Conservation (phyloP, 139 green algal genomes). For the Chlamydomonas sp. region DNA sequence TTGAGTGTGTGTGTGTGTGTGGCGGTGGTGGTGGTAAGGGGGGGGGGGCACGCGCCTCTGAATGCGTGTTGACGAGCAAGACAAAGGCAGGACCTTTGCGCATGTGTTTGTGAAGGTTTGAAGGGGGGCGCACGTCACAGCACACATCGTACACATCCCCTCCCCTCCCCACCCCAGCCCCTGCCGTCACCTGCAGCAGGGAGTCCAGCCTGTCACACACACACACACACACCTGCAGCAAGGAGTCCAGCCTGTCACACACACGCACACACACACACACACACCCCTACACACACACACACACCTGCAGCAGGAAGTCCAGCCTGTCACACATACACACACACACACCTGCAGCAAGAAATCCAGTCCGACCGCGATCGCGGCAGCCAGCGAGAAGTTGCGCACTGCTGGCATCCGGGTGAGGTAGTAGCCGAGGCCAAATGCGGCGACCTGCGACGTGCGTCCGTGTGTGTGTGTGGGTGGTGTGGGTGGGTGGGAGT, state of each 20-base stretch:
- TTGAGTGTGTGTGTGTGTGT: no score
- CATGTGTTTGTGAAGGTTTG: no score
- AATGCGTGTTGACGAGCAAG: no score
- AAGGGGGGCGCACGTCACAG: no score
- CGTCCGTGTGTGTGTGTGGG: no score
- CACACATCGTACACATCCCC: no score
- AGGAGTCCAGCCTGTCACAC: background rate
- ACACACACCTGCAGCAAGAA: conserved; percentile 70
- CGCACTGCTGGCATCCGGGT: conserved; percentile 77
- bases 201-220: background rate
- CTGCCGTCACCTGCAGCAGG: conserved; percentile 61
- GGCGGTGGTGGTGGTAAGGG: no score
- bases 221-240: background rate
- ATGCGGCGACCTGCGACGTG: conserved; percentile 67
- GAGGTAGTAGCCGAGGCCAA: conserved; percentile 57
- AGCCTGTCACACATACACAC: background rate
- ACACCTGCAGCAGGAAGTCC: background rate
- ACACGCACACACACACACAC: background rate
- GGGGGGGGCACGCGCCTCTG: no score
- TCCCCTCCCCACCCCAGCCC: no score
- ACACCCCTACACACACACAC: background rate
- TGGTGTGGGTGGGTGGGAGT: no score
- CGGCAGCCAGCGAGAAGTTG: conserved; percentile 75
- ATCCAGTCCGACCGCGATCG: conserved; percentile 72
- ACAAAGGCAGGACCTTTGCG: no score